Evolutionary conservation across 768 basidiomycete genomes (phyloP), one percentile per base, ranked within the genome.

Genomic region (Auriscalpium orientale): DNA sequence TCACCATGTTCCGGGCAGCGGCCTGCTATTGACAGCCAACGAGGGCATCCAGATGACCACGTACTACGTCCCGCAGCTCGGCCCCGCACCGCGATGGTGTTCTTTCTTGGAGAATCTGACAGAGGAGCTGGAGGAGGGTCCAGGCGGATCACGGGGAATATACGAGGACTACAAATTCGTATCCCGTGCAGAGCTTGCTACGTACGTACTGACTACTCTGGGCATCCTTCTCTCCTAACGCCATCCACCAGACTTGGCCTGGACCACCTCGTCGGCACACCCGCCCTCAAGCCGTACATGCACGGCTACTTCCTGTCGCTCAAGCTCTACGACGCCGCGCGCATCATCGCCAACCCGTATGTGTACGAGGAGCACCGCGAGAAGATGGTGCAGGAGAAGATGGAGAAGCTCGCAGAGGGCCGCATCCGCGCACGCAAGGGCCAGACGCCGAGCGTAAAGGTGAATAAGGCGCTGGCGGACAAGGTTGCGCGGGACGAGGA

Each of bases 111-210:
- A 99, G 72, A 92, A 93, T 64, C 89, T 99, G 67, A 98, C 97
- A 0, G 97, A 99, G 70, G 97, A 99, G 67, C 87, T 98, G 86
- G 95, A 98, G 66, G 92, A 92, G 67, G 86, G 89, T 65, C 84
- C 80, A 9, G 79, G 77, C 37, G 85, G 82, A 54, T 85, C 80
- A 28, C 55, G 59, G 37, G 51, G 58, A n/a, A 81, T 89, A 6
- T 99, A 98, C 69, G 88, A 95, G 68, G 97, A 98, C 73, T 98
- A 85, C 83, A 99, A 99, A 71, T 99, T 98, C 66, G 80, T 99
- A 54, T 92, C 94, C 70, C 79, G 88, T 60, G 77, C 73, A 56
- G 97, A 98, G 68, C 80, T 98, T 55, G 81, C 83, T 60, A 85
- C 78, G 95, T 95, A 63, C 49, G 86, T 83, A 44, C 38, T 54